Conservation (phyloP, 2,329 filamentous ascomycete genomes). For the Trichophyton equinum region DNA sequence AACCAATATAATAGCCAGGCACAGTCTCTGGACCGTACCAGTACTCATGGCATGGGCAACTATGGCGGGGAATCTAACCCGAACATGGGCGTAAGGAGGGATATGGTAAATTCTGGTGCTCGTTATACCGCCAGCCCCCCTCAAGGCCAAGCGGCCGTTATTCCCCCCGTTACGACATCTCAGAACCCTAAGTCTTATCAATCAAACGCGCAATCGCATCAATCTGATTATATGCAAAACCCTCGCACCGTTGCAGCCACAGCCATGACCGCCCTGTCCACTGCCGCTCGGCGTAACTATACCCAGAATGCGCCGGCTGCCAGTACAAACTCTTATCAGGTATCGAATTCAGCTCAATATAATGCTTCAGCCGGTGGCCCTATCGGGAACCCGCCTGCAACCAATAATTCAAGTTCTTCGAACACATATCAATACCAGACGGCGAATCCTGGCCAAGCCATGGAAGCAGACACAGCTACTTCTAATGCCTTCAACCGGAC, state of each 20-base stretch:
- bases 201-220: constrained; percentile 4
- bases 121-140: not conserved
- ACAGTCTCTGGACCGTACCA: not conserved
- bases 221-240: constrained; percentile 9
- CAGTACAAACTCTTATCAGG: not conserved
- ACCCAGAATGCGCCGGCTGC: not conserved
- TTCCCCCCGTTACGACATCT: not conserved
- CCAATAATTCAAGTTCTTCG: not conserved
- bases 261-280: constrained; percentile 13
- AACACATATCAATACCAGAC: not conserved
- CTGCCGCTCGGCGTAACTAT: constrained; percentile 4
- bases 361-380: not conserved
- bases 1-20: not conserved
- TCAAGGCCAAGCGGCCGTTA: not conserved
- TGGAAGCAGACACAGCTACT: not conserved
- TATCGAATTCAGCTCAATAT: not conserved
- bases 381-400: not conserved
- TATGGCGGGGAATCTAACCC: not conserved
- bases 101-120: not conserved
- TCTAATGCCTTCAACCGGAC: not conserved
- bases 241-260: constrained; percentile 11
- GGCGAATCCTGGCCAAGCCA: not conserved
- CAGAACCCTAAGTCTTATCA: not conserved
- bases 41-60: not conserved
- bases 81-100: not conserved